A percentile compares a stretch with the other conserved stretches of the same genome.
Conservation (phyloP, 169 alveolate species). For the Neospora caninum region DNA sequence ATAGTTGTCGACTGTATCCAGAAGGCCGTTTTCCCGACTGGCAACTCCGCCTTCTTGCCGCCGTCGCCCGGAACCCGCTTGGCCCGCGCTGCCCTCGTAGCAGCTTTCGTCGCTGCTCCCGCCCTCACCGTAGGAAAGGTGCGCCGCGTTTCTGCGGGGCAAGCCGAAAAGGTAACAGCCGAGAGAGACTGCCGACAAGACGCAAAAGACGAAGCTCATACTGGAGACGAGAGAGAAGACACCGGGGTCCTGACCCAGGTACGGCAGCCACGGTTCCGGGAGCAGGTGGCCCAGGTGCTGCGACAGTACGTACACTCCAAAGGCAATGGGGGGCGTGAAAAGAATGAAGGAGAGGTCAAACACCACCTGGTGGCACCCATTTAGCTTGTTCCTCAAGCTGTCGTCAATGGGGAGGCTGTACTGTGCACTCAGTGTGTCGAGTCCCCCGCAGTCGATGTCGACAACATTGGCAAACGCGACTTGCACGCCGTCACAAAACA, state of each 20-base stretch:
- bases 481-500: slow-evolving; percentile 28
- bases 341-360: slow-evolving; percentile 72
- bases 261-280: neutral
- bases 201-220: neutral
- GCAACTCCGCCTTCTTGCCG: neutral
- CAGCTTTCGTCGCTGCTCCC: neutral
- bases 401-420: slow-evolving; percentile 64
- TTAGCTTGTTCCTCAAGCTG: slow-evolving; percentile 48
- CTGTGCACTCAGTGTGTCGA: slow-evolving; percentile 72
- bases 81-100: slow-evolving; percentile 24
- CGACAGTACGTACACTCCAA: neutral
- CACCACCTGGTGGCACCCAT: slow-evolving; percentile 62
- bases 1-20: slow-evolving; percentile 19
- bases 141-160: neutral
- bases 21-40: neutral
- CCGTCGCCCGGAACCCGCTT: neutral
- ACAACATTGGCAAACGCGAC: slow-evolving; percentile 74
- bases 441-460: slow-evolving; percentile 76
- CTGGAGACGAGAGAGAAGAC: slow-evolving; percentile 23
- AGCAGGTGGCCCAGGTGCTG: slow-evolving; percentile 9
- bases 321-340: slow-evolving; percentile 61
- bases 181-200: neutral
- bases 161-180: slow-evolving; percentile 16
- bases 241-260: neutral
- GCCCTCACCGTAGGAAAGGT: neutral